Conservation (phyloP, 768 basidiomycete species). For the Auriscalpium microsporum region DNA sequence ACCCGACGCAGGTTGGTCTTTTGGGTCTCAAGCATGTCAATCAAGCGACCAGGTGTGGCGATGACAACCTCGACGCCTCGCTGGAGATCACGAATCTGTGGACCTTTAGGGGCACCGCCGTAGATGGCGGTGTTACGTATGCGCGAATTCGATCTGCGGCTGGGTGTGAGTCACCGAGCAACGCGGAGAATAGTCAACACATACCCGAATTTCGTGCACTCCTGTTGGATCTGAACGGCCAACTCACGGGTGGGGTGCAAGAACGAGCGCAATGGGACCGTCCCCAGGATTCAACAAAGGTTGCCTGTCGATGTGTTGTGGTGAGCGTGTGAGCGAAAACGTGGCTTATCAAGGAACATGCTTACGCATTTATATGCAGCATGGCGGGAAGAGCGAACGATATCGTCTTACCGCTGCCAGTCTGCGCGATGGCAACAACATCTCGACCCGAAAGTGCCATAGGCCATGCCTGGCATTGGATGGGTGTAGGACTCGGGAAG, state of each 20-base stretch:
- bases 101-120: constrained; percentile 97
- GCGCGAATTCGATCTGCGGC: constrained; percentile 69
- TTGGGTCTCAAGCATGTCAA: constrained; percentile 96
- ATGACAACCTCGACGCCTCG: constrained; percentile 97
- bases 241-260: constrained; percentile 98
- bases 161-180: constrained; percentile 1
- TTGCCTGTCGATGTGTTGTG: constrained; percentile 45
- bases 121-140: constrained; percentile 99
- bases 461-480: constrained; percentile 99
- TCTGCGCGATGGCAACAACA: constrained; percentile 94
- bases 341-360: neutral
- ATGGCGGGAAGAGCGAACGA: constrained; percentile 97
- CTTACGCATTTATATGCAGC: constrained; percentile 99
- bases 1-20: constrained; percentile 95
- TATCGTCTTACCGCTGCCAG: constrained; percentile 98
- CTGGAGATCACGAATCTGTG: constrained; percentile 95
- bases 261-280: constrained; percentile 92
- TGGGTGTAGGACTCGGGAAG: constrained; percentile 84
- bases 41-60: constrained; percentile 98
- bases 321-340: constrained; percentile 7
- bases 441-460: constrained; percentile 95
- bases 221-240: constrained; percentile 97
- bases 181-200: constrained; percentile 18
- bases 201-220: constrained; percentile 96
- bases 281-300: constrained; percentile 89